Evolutionary conservation across 106 monocot species (phyloP).

Genomic region (Gastrodia elata): DNA sequence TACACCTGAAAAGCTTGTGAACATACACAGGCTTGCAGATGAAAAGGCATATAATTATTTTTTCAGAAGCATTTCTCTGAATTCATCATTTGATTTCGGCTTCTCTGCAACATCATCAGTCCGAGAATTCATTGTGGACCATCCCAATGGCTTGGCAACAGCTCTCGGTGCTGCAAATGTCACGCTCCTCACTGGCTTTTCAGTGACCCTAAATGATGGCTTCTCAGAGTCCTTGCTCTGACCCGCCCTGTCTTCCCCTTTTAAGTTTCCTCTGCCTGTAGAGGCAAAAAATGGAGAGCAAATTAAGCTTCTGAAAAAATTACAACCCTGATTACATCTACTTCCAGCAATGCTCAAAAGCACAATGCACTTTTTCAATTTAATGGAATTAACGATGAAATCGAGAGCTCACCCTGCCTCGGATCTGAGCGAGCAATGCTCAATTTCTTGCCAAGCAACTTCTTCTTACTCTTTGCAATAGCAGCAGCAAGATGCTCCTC

Average conservation of each 20-base stretch:
- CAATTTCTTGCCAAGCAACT: conserved; percentile 60
- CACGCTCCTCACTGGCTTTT: conserved; percentile 32
- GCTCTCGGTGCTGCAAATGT: conserved; percentile 77
- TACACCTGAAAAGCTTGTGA: no score
- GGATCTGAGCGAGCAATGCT: conserved; percentile 86
- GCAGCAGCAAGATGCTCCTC: conserved; percentile 70
- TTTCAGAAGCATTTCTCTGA: conserved; percentile 67
- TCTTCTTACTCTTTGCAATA: conserved; percentile 64
- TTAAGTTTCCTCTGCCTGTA: conserved; percentile 30
- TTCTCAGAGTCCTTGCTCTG: conserved; percentile 7
- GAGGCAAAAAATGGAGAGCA: neutral
- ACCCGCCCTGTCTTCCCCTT: conserved; percentile 10
- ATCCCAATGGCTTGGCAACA: conserved; percentile 52
- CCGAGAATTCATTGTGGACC: conserved; percentile 25
- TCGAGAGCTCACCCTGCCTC: conserved; percentile 18
- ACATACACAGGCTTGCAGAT: no score
- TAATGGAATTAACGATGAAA: conserved; percentile 30
- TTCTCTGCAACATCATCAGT: conserved; percentile 38
- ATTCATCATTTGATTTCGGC: conserved; percentile 83
- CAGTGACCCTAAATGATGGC: conserved; percentile 18
- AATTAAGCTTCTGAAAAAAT: no score
- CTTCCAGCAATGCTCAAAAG: no score
- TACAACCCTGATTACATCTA: no score
- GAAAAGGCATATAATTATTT: conserved; percentile 31
- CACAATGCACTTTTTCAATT: neutral